Base-by-base conservation (phyloP, 2,329 filamentous ascomycete genomes). In the Penicillium sp. region DNA sequence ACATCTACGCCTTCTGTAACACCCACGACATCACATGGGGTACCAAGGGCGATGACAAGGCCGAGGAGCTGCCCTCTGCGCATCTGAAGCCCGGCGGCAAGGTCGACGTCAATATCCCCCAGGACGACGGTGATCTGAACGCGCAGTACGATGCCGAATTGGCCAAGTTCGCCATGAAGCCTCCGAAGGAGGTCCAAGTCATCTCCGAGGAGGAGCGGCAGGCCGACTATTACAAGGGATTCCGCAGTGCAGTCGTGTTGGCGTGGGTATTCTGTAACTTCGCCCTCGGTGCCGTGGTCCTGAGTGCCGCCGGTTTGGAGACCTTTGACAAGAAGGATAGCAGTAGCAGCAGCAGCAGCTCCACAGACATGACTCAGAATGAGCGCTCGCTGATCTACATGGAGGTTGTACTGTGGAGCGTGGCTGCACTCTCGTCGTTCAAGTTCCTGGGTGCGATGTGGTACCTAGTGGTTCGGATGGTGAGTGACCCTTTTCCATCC, bases 1-100 rank as follows among this genome's bases (percentile, higher is more conserved):
- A 97, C 77, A 93, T 98, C 49, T 98, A 97, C 72, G 92, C 92
- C 53, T 98, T 98, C 74, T 97, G 91, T 75, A 96, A 96, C 73
- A 95, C 91, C 24, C 91, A 96, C 78, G 91, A 96, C 66, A 93
- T 96, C 57, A 95, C 91, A 3, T 96, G 91, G 91, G 91, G 91
- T 65, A 98, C 93, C 37, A 98, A 97, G 72, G 93, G 93, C 62
- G 93, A 97, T 68, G 92, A 96, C 74, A 96, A 95, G 71, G 81
- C 92, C 6, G 90, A 95, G 62, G 91, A 92, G 66, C 81, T 96
- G 46, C 89, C 89, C 1, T 89, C 85, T 0, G 92, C 93, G 60
- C 91, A 85, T 60, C 86, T 91, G 46, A 95, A 96, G 70, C 88
- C 95, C 39, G 92, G 89, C 59, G 93, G 91, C 61, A 96, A 97